phyloP scores from a whole-genome alignment of 805 yeast genomes.

The Saturnispora mendoncae region DNA sequence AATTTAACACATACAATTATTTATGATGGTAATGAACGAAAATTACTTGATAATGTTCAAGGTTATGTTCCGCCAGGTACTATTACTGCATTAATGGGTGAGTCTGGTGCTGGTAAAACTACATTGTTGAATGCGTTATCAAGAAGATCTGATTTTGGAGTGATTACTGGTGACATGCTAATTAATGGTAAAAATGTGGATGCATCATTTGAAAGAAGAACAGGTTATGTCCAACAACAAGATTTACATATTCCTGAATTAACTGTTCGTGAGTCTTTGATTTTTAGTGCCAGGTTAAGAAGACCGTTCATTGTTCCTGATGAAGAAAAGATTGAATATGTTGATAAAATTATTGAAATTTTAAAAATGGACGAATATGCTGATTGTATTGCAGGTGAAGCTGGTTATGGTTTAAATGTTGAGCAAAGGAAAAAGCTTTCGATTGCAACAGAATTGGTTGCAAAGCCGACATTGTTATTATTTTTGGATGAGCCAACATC shows the following conservation, averaged over 20 bases:
- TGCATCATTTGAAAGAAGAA: conserved; percentile 41
- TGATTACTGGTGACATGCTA: conserved; percentile 47
- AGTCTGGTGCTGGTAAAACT: conserved; percentile 58
- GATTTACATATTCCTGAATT: conserved; percentile 42
- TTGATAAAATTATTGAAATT: conserved; percentile 33
- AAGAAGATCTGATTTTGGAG: conserved; percentile 43
- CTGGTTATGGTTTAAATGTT: conserved; percentile 44
- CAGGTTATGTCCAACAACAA: conserved; percentile 51
- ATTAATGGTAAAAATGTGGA: conserved; percentile 44
- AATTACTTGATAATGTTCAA: conserved; percentile 36
- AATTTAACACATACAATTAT: conserved; percentile 51
- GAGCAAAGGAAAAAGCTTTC: conserved; percentile 48
- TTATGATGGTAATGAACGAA: conserved; percentile 32
- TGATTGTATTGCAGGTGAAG: conserved; percentile 41
- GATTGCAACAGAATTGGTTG: conserved; percentile 47
- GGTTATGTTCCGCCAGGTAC: conserved; percentile 46
- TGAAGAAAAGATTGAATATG: conserved; percentile 36
- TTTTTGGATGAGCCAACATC: conserved; percentile 57
- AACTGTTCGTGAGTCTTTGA: conserved; percentile 43
- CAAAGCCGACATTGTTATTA: conserved; percentile 43
- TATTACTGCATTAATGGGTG: conserved; percentile 55
- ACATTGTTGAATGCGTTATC: conserved; percentile 47
- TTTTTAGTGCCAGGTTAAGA: conserved; percentile 42
- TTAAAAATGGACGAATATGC: conserved; percentile 38
- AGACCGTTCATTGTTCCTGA: conserved; percentile 34